Evolutionary conservation across 148 eudicot species (phyloP).

Genomic region (Fagopyrum esculentum): DNA sequence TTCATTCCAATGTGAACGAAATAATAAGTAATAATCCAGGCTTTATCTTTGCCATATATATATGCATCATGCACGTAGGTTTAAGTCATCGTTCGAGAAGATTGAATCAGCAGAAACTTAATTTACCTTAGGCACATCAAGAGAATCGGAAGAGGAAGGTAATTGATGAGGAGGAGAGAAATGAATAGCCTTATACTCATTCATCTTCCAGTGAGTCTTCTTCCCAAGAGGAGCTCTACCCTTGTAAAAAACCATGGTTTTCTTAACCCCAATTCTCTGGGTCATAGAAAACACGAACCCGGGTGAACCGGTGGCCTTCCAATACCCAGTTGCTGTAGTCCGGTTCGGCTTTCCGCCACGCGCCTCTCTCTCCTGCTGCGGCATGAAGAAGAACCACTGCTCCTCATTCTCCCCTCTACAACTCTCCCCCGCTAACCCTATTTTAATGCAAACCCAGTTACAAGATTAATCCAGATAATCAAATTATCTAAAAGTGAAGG

Average conservation of each 20-base stretch:
- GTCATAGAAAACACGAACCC: constrained; percentile 33
- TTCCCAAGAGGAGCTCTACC: constrained; percentile 43
- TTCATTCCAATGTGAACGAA: neutral
- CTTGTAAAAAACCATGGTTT: constrained; percentile 50
- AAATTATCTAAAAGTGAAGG: neutral
- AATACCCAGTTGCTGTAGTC: constrained; percentile 42
- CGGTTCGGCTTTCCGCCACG: constrained; percentile 48
- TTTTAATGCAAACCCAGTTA: constrained; percentile 5
- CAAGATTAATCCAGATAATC: neutral
- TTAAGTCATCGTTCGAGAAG: too few relatives aligned
- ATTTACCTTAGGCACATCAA: neutral
- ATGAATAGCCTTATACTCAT: constrained; percentile 41
- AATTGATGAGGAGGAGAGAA: neutral
- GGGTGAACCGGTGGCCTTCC: constrained; percentile 64
- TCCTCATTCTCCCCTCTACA: constrained; percentile 40
- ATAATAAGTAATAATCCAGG: too few relatives aligned
- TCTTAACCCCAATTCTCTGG: constrained; percentile 41
- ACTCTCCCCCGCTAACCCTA: constrained; percentile 30
- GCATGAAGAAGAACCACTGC: constrained; percentile 56
- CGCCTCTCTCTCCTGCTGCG: constrained; percentile 41
- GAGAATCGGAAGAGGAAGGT: neutral
- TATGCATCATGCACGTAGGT: too few relatives aligned
- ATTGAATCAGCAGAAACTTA: neutral
- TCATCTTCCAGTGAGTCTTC: constrained; percentile 58
- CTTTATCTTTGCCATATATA: too few relatives aligned